Conservation (phyloP, 441 rosid genomes). For the Jatropha multifida region DNA sequence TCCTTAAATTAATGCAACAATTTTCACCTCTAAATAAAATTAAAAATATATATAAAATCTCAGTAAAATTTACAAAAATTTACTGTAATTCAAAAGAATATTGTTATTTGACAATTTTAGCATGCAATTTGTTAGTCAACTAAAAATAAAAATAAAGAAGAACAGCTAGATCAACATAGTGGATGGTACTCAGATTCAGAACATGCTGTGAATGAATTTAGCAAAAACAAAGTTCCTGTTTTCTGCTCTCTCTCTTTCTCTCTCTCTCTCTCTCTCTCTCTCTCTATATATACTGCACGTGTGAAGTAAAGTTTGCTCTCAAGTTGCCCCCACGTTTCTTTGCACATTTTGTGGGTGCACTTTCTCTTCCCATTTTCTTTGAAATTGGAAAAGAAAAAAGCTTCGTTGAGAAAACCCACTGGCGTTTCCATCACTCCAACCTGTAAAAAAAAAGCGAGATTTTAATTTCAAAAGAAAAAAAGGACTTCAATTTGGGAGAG, state of each 20-base stretch:
- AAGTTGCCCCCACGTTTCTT: constrained; percentile 51
- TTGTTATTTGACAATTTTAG: too few species aligned
- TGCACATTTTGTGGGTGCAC: constrained; percentile 35
- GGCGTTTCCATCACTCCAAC: constrained; percentile 11
- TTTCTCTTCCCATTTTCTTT: constrained; percentile 15
- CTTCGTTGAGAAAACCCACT: constrained; percentile 13
- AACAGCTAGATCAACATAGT: background rate
- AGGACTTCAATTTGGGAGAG: background rate
- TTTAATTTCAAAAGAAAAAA: background rate
- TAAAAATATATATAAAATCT: too few species aligned
- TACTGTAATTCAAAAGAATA: too few species aligned
- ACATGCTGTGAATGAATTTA: constrained; percentile 2
- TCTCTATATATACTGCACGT: constrained; percentile 16
- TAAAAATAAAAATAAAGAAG: background rate
- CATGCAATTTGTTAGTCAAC: background rate
- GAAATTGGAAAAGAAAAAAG: background rate
- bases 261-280: background rate
- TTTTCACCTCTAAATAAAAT: too few species aligned
- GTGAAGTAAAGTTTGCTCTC: constrained; percentile 28
- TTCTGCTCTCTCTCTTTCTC: background rate
- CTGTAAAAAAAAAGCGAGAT: background rate
- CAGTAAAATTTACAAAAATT: too few species aligned
- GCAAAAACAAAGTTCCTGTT: background rate
- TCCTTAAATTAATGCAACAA: too few species aligned
- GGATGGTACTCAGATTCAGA: background rate